These are phyloP conservation scores for Oryza glumipatula DNA, from an alignment of 176 grass and related monocot genomes.

Conservation along the genomic window DNA sequence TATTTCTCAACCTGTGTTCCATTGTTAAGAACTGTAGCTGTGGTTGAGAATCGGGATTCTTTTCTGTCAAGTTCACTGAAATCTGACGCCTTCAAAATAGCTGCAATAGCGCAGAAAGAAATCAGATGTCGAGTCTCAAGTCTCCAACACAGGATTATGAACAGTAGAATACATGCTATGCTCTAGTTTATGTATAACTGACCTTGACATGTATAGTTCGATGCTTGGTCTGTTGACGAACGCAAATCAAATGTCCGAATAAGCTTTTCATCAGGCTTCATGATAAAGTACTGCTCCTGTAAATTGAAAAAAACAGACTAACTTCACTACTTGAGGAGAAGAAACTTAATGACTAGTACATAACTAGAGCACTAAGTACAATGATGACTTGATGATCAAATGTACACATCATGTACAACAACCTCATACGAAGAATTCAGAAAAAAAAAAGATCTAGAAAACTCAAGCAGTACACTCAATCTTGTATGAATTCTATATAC, in stretches of 20 bases:
- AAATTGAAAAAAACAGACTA: slow-evolving; percentile 31
- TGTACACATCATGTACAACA: neutral
- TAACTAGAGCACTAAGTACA: slow-evolving; percentile 4
- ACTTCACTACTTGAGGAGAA: slow-evolving; percentile 6
- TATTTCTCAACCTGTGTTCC: slow-evolving; percentile 75
- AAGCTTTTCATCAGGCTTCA: slow-evolving; percentile 71
- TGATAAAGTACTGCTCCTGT: slow-evolving; percentile 87
- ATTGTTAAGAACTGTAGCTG: slow-evolving; percentile 75
- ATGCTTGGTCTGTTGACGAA: slow-evolving; percentile 63
- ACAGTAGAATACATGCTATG: slow-evolving; percentile 3
- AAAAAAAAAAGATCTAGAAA: neutral
- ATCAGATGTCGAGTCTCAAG: slow-evolving; percentile 28
- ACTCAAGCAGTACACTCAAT: neutral
- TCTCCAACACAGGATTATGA: neutral
- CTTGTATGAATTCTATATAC: too few relatives aligned
- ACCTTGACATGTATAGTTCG: slow-evolving; percentile 77
- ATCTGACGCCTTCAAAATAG: slow-evolving; percentile 87
- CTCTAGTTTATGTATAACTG: slow-evolving; percentile 23
- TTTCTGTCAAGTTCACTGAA: slow-evolving; percentile 70
- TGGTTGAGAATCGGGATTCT: slow-evolving; percentile 71
- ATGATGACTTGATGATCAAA: neutral
- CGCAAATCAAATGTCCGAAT: slow-evolving; percentile 51
- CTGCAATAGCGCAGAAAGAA: slow-evolving; percentile 47
- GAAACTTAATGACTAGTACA: neutral
- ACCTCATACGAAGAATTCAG: too few relatives aligned